These are phyloP conservation scores for Apiotrichum veenhuisii DNA, from an alignment of 1,284 basidiomycete genomes.

Conservation along the genomic window DNA sequence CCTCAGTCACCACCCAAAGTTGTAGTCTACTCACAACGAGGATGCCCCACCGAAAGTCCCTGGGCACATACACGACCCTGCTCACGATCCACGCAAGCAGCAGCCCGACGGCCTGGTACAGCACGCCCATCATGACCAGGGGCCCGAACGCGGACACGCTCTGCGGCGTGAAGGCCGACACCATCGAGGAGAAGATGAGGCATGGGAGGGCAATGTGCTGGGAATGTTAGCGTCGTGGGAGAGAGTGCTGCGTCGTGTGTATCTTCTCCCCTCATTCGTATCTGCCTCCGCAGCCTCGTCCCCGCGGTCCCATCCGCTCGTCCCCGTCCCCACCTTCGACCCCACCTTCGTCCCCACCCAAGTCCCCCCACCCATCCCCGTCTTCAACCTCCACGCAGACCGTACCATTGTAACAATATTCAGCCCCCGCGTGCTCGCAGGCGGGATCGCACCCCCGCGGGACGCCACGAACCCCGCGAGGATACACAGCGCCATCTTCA, in stretches of 20 bases:
- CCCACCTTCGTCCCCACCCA: no score
- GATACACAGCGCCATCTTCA: conserved; percentile 44
- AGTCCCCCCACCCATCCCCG: background rate
- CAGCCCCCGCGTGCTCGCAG: conserved; percentile 37
- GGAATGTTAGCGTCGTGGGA: no score
- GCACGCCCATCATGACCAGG: conserved; percentile 30
- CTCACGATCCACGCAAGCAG: conserved; percentile 58
- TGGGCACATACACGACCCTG: conserved; percentile 71
- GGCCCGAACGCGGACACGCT: conserved; percentile 64
- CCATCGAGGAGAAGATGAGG: conserved; percentile 71
- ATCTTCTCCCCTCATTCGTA: no score
- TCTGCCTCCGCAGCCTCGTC: no score
- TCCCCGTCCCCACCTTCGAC: no score
- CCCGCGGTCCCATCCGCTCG: no score
- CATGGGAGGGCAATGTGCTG: conserved; percentile 66
- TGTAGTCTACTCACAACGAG: conserved; percentile 61
- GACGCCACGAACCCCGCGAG: conserved; percentile 33
- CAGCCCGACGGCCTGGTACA: conserved; percentile 35
- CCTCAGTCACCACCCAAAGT: no score
- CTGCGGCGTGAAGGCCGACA: conserved; percentile 64
- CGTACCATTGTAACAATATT: conserved; percentile 41
- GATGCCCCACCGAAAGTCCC: conserved; percentile 67
- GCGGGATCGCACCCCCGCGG: conserved; percentile 34
- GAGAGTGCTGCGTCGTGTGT: no score
- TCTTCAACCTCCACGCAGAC: background rate